Conservation (phyloP, 129 eudicot genomes). For the Kitagawia praeruptora region DNA sequence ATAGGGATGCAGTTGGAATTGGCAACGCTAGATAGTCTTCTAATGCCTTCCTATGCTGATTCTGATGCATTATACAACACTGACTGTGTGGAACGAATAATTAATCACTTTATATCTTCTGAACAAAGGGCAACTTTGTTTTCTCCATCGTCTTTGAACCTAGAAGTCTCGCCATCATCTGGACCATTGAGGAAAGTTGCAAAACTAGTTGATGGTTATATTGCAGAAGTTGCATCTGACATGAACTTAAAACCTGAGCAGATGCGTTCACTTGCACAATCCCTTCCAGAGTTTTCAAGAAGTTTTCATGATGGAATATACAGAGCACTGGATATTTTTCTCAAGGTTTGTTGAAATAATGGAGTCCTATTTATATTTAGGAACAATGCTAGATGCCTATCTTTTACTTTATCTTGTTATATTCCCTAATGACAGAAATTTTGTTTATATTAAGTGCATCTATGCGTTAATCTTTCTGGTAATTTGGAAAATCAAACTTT, state of each 20-base stretch:
- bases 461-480: not conserved
- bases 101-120: conserved; percentile 51
- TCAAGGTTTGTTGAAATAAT: conserved; percentile 42
- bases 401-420: not conserved
- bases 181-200: conserved; percentile 69
- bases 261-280: conserved; percentile 55
- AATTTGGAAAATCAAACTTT: not conserved
- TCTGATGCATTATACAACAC: conserved; percentile 76
- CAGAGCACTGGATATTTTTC: conserved; percentile 80
- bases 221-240: conserved; percentile 93
- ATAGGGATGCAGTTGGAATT: conserved; percentile 81
- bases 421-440: not conserved
- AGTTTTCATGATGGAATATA: conserved; percentile 84
- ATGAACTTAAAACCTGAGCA: conserved; percentile 79
- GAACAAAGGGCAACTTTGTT: conserved; percentile 30
- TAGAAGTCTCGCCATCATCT: conserved; percentile 52
- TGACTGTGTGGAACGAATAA: conserved; percentile 70
- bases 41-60: conserved; percentile 77
- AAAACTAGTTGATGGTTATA: conserved; percentile 62
- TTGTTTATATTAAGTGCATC: conserved; percentile 5
- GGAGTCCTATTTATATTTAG: not conserved
- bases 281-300: conserved; percentile 90
- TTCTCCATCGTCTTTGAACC: conserved; percentile 44
- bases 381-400: not conserved
- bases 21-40: conserved; percentile 64